Evolutionary conservation across 192 early-diverging fungal genomes (phyloP).

Genomic region (Chytriomyces hyalinus): DNA sequence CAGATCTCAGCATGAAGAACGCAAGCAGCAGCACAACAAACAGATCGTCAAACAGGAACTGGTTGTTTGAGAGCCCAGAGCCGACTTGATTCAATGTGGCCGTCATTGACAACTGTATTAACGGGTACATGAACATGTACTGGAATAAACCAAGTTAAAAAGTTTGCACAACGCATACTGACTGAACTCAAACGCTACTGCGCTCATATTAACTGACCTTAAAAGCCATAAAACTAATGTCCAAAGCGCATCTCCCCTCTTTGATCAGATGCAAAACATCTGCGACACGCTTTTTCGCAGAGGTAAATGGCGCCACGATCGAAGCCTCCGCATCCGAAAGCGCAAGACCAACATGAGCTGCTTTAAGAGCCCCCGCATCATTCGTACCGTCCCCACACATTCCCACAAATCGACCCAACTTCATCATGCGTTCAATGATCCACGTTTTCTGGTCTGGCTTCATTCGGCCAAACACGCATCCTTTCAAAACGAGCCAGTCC

Average conservation of each 20-base stretch:
- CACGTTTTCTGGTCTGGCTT: conserved; percentile 78
- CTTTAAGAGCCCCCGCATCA: conserved; percentile 83
- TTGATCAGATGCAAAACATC: conserved; percentile 65
- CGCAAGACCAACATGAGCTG: conserved; percentile 84
- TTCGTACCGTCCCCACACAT: conserved; percentile 92
- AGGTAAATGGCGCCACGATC: conserved; percentile 87
- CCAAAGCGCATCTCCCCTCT: conserved; percentile 79
- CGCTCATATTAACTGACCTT: conserved; percentile 54
- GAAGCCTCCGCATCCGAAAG: conserved; percentile 83
- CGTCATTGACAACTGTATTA: conserved; percentile 50
- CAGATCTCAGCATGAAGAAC: conserved; percentile 51
- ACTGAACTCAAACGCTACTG: not conserved
- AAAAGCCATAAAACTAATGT: conserved; percentile 76
- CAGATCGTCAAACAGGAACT: conserved; percentile 61
- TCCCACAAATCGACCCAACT: conserved; percentile 70
- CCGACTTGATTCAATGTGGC: conserved; percentile 50
- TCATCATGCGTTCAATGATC: conserved; percentile 74
- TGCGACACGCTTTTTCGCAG: conserved; percentile 58
- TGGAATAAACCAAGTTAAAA: conserved; percentile 6
- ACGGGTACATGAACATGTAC: conserved; percentile 62
- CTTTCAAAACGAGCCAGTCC: conserved; percentile 61
- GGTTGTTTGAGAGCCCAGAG: conserved; percentile 54
- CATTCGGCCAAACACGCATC: conserved; percentile 76
- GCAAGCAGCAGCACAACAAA: conserved; percentile 47
- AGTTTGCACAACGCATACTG: not conserved